phyloP scores from a whole-genome alignment of 1,284 basidiomycete species.

The Moniliella sp. region DNA sequence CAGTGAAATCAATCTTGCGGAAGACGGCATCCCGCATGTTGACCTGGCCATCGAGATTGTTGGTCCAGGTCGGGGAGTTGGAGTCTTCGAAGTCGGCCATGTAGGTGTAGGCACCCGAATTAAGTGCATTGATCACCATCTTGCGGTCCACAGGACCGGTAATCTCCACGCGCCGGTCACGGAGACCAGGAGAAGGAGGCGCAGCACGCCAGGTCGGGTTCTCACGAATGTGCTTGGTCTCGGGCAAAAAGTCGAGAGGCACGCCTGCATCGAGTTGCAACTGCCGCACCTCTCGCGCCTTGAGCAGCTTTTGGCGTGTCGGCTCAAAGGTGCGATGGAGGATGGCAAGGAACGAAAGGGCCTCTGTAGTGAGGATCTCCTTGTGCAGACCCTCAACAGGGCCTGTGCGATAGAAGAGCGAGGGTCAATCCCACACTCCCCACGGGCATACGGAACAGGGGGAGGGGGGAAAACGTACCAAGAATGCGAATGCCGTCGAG shows the following conservation, averaged over 20 bases:
- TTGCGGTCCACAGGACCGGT: constrained; percentile 59
- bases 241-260: constrained; percentile 62
- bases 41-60: constrained; percentile 78
- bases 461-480: too few species aligned
- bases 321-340: constrained; percentile 80
- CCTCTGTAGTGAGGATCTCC: constrained; percentile 62
- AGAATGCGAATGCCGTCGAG: too few species aligned
- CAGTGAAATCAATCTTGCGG: constrained; percentile 73
- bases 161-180: constrained; percentile 59
- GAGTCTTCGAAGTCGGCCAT: constrained; percentile 44
- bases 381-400: constrained; percentile 33
- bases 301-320: constrained; percentile 41
- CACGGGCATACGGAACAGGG: too few species aligned
- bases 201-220: constrained; percentile 83
- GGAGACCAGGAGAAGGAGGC: constrained; percentile 42
- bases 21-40: constrained; percentile 73
- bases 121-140: constrained; percentile 73
- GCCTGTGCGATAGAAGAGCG: constrained; percentile 6
- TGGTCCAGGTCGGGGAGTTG: constrained; percentile 76
- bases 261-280: constrained; percentile 34
- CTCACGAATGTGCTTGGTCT: constrained; percentile 70
- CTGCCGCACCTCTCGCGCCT: constrained; percentile 40
- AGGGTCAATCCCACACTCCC: too few species aligned
- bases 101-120: constrained; percentile 45
- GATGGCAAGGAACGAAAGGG: constrained; percentile 66